Evolutionary conservation across 176 grass and related monocot species (phyloP).

Genomic region (Oryza longistaminata): DNA sequence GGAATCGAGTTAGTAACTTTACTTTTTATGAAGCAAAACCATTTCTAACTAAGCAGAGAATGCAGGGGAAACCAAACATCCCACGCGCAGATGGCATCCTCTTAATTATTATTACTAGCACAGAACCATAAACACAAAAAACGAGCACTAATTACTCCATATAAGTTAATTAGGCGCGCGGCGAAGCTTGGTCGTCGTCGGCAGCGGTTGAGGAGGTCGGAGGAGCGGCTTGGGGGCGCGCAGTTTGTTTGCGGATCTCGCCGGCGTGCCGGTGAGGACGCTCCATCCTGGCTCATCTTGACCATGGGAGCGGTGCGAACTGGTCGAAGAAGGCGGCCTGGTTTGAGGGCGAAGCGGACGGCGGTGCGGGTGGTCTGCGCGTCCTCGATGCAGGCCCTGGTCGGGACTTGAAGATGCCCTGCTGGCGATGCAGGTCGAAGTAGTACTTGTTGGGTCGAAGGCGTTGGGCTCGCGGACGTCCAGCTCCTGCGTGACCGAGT

Average conservation of each 20-base stretch:
- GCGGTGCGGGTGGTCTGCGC: conserved; percentile 19
- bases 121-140: neutral
- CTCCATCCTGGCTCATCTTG: conserved; percentile 53
- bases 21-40: neutral
- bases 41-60: neutral
- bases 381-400: conserved; percentile 43
- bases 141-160: neutral
- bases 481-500: neutral
- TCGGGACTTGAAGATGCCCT: conserved; percentile 50
- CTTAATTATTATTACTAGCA: neutral
- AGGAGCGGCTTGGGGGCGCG: neutral
- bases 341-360: conserved; percentile 32
- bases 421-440: conserved; percentile 40
- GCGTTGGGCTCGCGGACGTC: conserved; percentile 42
- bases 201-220: neutral
- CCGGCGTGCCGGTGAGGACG: conserved; percentile 43
- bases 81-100: neutral
- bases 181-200: neutral
- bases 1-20: too few species aligned
- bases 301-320: conserved; percentile 46
- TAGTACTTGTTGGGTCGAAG: conserved; percentile 71
- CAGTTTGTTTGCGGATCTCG: conserved; percentile 48
- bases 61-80: too few species aligned
- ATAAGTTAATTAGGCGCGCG: neutral
- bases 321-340: conserved; percentile 48